Evolutionary conservation across 495 filamentous ascomycete genomes (phyloP).

Genomic region (Aspergillus funiculosus): DNA sequence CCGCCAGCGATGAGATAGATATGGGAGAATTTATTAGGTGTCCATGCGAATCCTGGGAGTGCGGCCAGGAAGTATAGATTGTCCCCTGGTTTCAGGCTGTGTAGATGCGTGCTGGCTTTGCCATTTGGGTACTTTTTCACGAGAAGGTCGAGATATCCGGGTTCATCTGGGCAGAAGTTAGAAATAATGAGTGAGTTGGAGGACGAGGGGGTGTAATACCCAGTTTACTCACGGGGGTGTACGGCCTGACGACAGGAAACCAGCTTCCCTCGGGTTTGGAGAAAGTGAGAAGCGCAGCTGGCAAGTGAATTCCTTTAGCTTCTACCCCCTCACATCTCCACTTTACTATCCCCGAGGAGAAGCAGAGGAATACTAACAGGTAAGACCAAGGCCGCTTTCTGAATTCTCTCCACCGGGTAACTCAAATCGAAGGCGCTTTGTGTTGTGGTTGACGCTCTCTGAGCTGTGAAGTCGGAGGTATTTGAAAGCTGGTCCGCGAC

Average conservation of each 20-base stretch:
- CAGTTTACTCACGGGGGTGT: conserved; percentile 53
- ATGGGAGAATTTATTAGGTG: conserved; percentile 48
- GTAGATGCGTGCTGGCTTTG: conserved; percentile 55
- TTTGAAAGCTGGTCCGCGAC: conserved; percentile 5
- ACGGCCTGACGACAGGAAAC: conserved; percentile 51
- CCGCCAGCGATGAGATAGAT: conserved; percentile 58
- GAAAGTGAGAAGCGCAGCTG: conserved; percentile 51
- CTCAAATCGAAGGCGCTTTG: conserved; percentile 57
- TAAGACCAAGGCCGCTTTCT: conserved; percentile 47
- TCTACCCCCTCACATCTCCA: not conserved
- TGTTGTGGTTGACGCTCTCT: conserved; percentile 57
- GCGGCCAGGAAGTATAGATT: conserved; percentile 47
- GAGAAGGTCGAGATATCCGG: conserved; percentile 52
- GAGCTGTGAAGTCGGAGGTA: conserved; percentile 6
- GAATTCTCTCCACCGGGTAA: conserved; percentile 36
- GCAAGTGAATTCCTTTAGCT: not conserved
- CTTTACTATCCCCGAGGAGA: not conserved
- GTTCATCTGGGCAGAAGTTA: conserved; percentile 34
- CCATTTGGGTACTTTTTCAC: conserved; percentile 62
- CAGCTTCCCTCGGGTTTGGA: conserved; percentile 47
- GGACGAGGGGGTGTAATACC: conserved; percentile 31
- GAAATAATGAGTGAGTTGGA: not conserved
- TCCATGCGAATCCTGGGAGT: conserved; percentile 50
- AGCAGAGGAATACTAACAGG: conserved; percentile 37
- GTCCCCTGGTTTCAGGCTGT: conserved; percentile 56